phyloP scores from a whole-genome alignment of 768 basidiomycete genomes.

The Lenzites betulinus region DNA sequence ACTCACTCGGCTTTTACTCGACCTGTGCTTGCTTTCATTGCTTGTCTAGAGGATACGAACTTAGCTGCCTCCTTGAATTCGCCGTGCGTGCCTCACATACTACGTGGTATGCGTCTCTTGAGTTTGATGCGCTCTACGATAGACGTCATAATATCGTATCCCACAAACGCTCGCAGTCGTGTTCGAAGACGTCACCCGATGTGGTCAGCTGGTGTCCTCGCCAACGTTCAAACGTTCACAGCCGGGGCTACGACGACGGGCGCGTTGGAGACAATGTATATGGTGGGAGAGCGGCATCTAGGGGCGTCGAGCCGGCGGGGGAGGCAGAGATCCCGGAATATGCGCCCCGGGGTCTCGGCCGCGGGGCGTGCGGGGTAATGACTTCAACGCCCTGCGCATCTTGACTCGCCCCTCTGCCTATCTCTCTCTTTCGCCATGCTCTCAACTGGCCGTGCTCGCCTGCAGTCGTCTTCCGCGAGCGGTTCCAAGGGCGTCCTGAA shows the following conservation, averaged over 20 bases:
- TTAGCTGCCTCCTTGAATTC: too few relatives aligned
- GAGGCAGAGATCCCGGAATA: background rate
- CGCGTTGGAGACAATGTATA: background rate
- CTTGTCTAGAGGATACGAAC: too few relatives aligned
- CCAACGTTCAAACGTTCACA: too few relatives aligned
- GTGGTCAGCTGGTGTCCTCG: background rate
- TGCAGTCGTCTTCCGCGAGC: background rate
- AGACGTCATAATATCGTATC: too few relatives aligned
- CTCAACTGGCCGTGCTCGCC: conserved; percentile 10
- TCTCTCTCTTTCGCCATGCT: conserved; percentile 13
- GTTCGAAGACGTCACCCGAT: too few relatives aligned
- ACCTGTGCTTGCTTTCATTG: too few relatives aligned
- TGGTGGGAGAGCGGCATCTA: background rate
- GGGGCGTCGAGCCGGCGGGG: too few relatives aligned
- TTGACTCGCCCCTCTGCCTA: conserved; percentile 8
- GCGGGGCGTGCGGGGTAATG: conserved; percentile 10
- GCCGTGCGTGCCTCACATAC: too few relatives aligned
- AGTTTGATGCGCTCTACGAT: too few relatives aligned
- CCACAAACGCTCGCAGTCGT: too few relatives aligned
- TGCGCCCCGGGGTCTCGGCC: conserved; percentile 2
- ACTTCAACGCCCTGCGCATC: background rate
- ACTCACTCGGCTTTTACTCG: too few relatives aligned
- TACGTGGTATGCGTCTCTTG: too few relatives aligned
- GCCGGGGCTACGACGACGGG: background rate
- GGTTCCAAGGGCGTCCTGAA: background rate